A percentile compares a stretch with the other conserved stretches of the same genome.
Conservation (phyloP, 805 yeast genomes). For the Candida schatavii region DNA sequence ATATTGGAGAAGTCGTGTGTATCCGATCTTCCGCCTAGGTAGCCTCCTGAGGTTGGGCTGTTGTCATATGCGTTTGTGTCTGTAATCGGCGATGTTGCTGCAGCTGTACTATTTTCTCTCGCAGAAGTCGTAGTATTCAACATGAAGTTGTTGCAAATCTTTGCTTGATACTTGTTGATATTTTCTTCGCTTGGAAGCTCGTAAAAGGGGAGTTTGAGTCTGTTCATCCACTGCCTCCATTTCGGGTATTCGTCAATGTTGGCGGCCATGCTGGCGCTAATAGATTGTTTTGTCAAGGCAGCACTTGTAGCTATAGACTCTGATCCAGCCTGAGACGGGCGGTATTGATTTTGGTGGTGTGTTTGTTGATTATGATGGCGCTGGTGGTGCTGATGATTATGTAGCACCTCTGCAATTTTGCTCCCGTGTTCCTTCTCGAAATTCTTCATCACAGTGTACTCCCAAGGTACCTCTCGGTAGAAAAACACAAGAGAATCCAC, state of each 20-base stretch:
- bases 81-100: no score
- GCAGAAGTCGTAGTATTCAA: background rate
- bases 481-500: constrained; percentile 76
- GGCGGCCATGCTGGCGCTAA: constrained; percentile 27
- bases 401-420: constrained; percentile 22
- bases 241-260: constrained; percentile 26
- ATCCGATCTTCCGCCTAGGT: background rate
- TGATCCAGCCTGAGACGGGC: constrained; percentile 8
- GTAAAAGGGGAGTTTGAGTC: constrained; percentile 43
- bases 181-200: constrained; percentile 40
- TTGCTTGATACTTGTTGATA: constrained; percentile 18
- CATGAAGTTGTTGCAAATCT: constrained; percentile 10
- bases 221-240: constrained; percentile 41
- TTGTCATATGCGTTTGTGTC: no score
- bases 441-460: constrained; percentile 39
- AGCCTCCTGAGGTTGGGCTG: background rate
- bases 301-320: constrained; percentile 27
- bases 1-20: constrained; percentile 40
- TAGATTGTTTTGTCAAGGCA: constrained; percentile 21
- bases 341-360: no score
- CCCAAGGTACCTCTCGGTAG: constrained; percentile 80
- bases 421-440: constrained; percentile 33
- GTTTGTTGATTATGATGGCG: no score
- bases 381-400: no score
- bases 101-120: background rate